A percentile compares a stretch with the other conserved stretches of the same genome.
Conservation (phyloP, 305 asterid genomes). For the Fraxinus floribunda region DNA sequence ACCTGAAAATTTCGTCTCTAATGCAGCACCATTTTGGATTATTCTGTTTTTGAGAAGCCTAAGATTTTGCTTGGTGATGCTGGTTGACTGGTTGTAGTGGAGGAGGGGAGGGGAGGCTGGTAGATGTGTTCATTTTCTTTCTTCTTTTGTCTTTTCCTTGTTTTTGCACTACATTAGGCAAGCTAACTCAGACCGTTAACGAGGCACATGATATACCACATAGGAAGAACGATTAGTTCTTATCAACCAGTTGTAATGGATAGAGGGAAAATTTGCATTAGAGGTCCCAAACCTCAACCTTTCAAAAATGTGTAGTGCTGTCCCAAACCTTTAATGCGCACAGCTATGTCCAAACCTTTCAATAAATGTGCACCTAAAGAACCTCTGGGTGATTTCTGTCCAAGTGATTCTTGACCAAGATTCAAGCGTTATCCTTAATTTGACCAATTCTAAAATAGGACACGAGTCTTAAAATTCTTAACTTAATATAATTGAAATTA, state of each 20-base stretch:
- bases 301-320: neutral
- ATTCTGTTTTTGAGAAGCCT: neutral
- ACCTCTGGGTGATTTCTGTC: neutral
- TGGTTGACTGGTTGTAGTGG: neutral
- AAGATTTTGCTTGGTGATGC: neutral
- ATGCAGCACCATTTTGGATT: neutral
- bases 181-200: neutral
- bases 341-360: neutral
- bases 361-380: neutral
- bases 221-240: neutral
- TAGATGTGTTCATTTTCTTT: neutral
- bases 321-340: neutral
- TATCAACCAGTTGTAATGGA: neutral
- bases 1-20: neutral
- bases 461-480: too few relatives aligned
- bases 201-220: neutral
- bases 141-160: neutral
- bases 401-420: neutral
- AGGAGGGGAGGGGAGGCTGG: neutral
- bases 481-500: too few relatives aligned
- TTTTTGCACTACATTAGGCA: neutral
- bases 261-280: neutral
- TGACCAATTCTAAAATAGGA: neutral
- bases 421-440: neutral
- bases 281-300: neutral